These are phyloP conservation scores for Diutina scorzettiae DNA, from an alignment of 1,139 yeast species.

Conservation along the genomic window DNA sequence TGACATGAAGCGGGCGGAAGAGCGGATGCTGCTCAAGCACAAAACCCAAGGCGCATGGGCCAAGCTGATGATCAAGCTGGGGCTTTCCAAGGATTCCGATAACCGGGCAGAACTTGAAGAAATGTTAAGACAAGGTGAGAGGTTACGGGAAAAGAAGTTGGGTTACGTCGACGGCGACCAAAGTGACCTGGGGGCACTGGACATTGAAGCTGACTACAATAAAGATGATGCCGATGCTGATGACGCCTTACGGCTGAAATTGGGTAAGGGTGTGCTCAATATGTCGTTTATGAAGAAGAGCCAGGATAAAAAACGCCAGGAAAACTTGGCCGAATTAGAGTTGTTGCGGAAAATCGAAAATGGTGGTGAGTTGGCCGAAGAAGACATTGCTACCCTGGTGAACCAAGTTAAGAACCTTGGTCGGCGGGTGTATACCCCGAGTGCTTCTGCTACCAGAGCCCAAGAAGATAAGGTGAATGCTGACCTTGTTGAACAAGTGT, in stretches of 20 bases:
- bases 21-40: constrained; percentile 86
- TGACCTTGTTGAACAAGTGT: constrained; percentile 14
- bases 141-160: constrained; percentile 57
- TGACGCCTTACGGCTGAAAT: constrained; percentile 19
- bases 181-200: constrained; percentile 37
- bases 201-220: constrained; percentile 36
- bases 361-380: constrained; percentile 21
- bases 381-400: constrained; percentile 22
- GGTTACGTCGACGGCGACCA: constrained; percentile 52
- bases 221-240: constrained; percentile 23
- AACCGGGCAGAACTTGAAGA: constrained; percentile 87
- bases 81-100: constrained; percentile 75
- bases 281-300: constrained; percentile 96
- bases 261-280: constrained; percentile 79
- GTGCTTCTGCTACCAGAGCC: constrained; percentile 33
- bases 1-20: constrained; percentile 68
- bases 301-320: constrained; percentile 47
- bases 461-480: constrained; percentile 32
- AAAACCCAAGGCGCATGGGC: constrained; percentile 90
- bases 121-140: constrained; percentile 82
- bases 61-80: constrained; percentile 77
- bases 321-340: constrained; percentile 42
- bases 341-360: constrained; percentile 28
- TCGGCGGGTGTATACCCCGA: constrained; percentile 74
- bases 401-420: constrained; percentile 57